Base-by-base conservation (phyloP, 2,329 filamentous ascomycete genomes). In the Alternaria incomplexa region DNA sequence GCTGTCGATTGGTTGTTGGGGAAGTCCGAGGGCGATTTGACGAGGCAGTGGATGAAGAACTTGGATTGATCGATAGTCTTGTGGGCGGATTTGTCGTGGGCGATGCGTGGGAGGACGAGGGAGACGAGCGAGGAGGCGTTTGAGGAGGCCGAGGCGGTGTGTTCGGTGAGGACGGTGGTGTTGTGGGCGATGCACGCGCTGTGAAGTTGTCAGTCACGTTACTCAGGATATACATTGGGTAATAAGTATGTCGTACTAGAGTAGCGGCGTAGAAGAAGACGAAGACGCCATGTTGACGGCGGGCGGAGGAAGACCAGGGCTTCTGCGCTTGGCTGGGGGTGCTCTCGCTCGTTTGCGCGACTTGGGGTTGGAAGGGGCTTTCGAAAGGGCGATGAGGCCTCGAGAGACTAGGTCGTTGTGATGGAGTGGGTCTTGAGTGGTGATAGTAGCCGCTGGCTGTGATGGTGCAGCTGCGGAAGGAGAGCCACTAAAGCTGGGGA, bases 121-220 rank as follows among this genome's bases (percentile, higher is more conserved):
- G 93, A 96, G 70, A 95, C 93, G 73, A 98, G 91, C 12, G 91
- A 93, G 5, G 93, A 93, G 61, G 93, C 92, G 71, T 93, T 89
- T 45, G 91, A 93, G 10, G 91, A 90, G 65, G 93, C 91, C 2
- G 93, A 93, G 32, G 93, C 90, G 52, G 93, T 96, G 84, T 96
- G 95, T 83, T 99, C 96, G 75, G 92, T 85, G 64, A 99, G 90
- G 82, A 99, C 97, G 48, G 94, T 98, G 58, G 89, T 92, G 77
- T 96, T 91, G 83, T 98, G 90, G 54, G 96, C 93, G 81, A 99
- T 96, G 84, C 96, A 98, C 71, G 93, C 90, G 83, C 93, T 97
- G 65, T 47, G 48, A 20, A 15, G 1, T 44, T 60, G 68, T 73
- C 64, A 73, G 69, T 48, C 26, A 25, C 15, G 7, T 61, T 25